A percentile compares a stretch with the other conserved stretches of the same genome.
Evolutionary conservation across 331 rosid species (phyloP).

Genomic region (Pyrus hybrid): DNA sequence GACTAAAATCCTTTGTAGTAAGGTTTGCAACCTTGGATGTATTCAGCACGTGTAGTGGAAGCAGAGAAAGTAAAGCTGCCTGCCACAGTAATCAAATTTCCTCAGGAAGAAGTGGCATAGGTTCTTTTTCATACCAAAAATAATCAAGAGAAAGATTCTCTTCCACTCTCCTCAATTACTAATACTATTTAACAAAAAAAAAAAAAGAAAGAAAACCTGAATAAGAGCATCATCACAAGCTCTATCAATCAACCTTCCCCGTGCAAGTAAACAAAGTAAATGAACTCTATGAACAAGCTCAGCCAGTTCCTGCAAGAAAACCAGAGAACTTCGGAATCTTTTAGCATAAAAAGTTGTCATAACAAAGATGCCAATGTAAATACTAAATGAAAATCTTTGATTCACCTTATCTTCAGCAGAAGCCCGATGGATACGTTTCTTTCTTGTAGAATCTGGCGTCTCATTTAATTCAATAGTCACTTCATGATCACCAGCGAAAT

Average conservation of each 20-base stretch:
- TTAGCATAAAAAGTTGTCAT: constrained; percentile 13
- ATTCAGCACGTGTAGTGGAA: constrained; percentile 56
- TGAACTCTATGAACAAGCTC: constrained; percentile 87
- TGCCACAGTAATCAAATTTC: constrained; percentile 38
- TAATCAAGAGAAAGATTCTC: neutral
- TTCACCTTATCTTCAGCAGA: constrained; percentile 78
- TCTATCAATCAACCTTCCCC: constrained; percentile 75
- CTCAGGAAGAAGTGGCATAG: constrained; percentile 4
- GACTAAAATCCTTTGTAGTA: constrained; percentile 49
- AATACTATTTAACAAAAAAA: constrained; percentile 4
- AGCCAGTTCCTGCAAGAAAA: constrained; percentile 53
- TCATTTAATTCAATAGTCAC: constrained; percentile 63
- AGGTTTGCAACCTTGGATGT: constrained; percentile 41
- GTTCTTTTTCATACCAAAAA: neutral
- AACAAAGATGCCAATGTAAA: constrained; percentile 14
- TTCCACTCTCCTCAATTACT: neutral
- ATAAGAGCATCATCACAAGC: constrained; percentile 81
- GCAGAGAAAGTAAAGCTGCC: constrained; percentile 86
- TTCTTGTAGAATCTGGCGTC: constrained; percentile 38
- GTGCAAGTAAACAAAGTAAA: constrained; percentile 88
- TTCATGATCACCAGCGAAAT: constrained; percentile 22
- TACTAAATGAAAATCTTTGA: constrained; percentile 7
- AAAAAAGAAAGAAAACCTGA: constrained; percentile 68
- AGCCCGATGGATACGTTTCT: constrained; percentile 52
- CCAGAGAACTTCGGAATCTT: neutral